These are phyloP conservation scores for Caulochytrium protostelioides DNA, from an alignment of 371 early-diverging fungal genomes.

Conservation along the genomic window DNA sequence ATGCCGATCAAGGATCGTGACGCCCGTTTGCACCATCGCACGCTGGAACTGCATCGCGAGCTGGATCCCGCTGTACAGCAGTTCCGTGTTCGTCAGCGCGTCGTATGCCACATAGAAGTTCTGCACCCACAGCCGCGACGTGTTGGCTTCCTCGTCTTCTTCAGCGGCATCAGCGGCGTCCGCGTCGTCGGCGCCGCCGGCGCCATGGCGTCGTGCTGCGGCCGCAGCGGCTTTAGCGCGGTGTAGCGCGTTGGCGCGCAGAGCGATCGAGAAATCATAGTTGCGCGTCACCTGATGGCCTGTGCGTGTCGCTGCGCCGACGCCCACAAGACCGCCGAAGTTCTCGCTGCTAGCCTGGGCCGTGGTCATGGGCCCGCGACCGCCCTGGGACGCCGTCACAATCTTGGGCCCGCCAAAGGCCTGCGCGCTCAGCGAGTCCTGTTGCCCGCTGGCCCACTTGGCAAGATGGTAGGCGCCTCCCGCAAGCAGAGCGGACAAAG, in stretches of 20 bases:
- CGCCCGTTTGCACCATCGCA: constrained; percentile 46
- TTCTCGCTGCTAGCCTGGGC: too few relatives aligned
- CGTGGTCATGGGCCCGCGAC: too few relatives aligned
- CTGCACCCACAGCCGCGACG: constrained; percentile 30
- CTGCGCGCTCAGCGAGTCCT: too few relatives aligned
- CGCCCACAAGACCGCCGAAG: too few relatives aligned
- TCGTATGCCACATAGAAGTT: constrained; percentile 74
- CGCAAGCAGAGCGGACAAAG: constrained; percentile 52
- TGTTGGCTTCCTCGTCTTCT: constrained; percentile 2
- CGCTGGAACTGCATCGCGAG: constrained; percentile 51
- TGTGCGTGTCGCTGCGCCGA: too few relatives aligned
- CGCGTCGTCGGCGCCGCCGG: constrained; percentile 2
- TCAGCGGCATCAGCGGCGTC: constrained; percentile 1
- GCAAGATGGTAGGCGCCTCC: too few relatives aligned
- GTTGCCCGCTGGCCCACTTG: too few relatives aligned
- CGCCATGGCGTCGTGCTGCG: constrained; percentile 1
- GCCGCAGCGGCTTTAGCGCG: constrained; percentile 9
- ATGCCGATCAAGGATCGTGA: constrained; percentile 50
- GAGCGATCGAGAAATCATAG: too few relatives aligned
- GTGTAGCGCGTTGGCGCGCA: too few relatives aligned
- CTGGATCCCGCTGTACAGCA: constrained; percentile 40
- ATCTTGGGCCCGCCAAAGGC: too few relatives aligned
- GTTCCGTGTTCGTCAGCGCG: constrained; percentile 37
- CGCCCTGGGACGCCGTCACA: too few relatives aligned
- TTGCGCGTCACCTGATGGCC: too few relatives aligned